Evolutionary conservation across 306 rosid species (phyloP).

Genomic region (Geum urbanum): DNA sequence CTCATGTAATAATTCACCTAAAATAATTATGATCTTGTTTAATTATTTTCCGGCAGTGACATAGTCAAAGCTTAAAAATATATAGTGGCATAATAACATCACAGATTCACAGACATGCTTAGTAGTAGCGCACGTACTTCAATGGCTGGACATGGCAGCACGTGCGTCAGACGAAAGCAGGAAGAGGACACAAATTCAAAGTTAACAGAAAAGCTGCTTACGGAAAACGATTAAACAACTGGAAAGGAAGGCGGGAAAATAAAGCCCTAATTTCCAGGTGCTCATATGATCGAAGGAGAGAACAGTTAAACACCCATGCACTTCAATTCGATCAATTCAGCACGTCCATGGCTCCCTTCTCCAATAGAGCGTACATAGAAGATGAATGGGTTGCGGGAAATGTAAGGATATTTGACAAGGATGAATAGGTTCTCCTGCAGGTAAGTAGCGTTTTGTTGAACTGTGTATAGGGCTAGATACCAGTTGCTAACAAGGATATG

Average conservation of each 20-base stretch:
- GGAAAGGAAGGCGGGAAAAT: conserved; percentile 16
- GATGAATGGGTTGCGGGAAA: background rate
- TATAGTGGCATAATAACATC: background rate
- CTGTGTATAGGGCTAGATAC: too few species aligned
- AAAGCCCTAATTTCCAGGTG: background rate
- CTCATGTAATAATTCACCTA: background rate
- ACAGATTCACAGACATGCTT: background rate
- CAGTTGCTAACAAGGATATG: too few species aligned
- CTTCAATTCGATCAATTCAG: background rate
- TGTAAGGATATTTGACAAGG: too few species aligned
- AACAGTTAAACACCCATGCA: background rate
- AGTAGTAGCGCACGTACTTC: background rate
- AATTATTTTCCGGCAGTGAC: background rate
- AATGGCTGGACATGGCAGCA: conserved; percentile 8
- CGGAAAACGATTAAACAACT: background rate
- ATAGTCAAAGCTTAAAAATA: background rate
- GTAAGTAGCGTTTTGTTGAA: too few species aligned
- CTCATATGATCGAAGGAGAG: background rate
- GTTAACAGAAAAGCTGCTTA: conserved; percentile 5
- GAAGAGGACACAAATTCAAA: conserved; percentile 13
- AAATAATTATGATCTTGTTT: background rate
- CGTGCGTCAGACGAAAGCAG: background rate
- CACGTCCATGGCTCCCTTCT: too few species aligned
- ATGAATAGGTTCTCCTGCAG: too few species aligned
- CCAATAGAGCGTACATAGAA: background rate